Evolutionary conservation across 2,329 filamentous ascomycete genomes (phyloP), one percentile per base, ranked within the genome.

Genomic region (Talaromyces sp.): DNA sequence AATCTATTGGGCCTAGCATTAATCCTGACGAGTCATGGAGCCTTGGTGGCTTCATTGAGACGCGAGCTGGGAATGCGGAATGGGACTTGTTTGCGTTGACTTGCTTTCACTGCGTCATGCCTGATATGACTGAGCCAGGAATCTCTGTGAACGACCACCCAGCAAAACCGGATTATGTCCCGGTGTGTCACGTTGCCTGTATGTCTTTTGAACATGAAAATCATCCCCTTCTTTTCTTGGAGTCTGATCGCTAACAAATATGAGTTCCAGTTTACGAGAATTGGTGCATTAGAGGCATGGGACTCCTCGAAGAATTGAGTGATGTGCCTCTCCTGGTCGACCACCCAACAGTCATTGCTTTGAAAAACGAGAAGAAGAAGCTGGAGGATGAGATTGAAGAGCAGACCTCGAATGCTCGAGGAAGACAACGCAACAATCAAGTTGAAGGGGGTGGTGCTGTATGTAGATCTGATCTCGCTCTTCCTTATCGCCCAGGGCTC

Each of bases 61-160:
- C 39, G 10, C 17, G 37, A 20, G 14, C 29, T 33, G 19, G 16
- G 13, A n/a, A 36, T 6, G 17, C 14, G 13, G 13, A n/a, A 13
- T 50, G 47, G 47, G 6, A 30, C n/a, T 13, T 10, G 22, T 45
- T 35, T 33, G 48, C 40, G 20, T 32, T 46, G 8, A 46, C 41
- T 3, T 51, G 48, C 27, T 51, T 51, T 27, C 41, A 51, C 33
- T 46, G 43, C 13, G 30, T 46, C 7, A 10, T 46, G 16, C 43
- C 43, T n/a, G 24, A 44, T 36, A n/a, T n/a, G n/a, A n/a, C n/a
- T n/a, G n/a, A n/a, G n/a, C n/a, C n/a, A n/a, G n/a, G n/a, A n/a
- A n/a, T n/a, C n/a, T n/a, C n/a, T n/a, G n/a, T n/a, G n/a, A n/a
- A n/a, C n/a, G n/a, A n/a, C n/a, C n/a, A n/a, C n/a, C 4, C 33